Percentiles rank a stretch among this genome's conserved stretches.
phyloP scores from a whole-genome alignment of 164 flowering plant species.

The Annona squamosa region DNA sequence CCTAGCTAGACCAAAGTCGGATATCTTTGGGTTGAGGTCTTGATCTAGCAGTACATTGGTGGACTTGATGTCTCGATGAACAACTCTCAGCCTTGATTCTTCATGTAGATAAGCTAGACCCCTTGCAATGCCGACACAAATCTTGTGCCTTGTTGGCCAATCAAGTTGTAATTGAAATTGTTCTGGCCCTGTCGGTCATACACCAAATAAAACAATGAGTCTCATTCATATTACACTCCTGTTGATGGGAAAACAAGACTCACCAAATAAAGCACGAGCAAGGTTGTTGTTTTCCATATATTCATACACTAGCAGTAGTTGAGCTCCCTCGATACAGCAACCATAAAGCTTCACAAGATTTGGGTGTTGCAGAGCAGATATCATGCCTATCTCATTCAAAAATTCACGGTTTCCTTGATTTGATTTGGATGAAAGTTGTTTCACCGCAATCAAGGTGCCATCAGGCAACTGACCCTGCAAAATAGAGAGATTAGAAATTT shows the following conservation, averaged over 20 bases:
- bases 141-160: slow-evolving; percentile 53
- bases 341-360: slow-evolving; percentile 51
- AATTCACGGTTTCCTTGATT: slow-evolving; percentile 63
- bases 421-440: slow-evolving; percentile 53
- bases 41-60: slow-evolving; percentile 55
- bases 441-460: slow-evolving; percentile 49
- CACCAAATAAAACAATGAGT: neutral
- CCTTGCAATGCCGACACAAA: slow-evolving; percentile 52
- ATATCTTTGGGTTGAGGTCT: slow-evolving; percentile 52
- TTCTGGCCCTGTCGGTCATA: slow-evolving; percentile 26
- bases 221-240: too few relatives aligned
- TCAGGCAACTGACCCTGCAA: slow-evolving; percentile 24
- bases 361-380: slow-evolving; percentile 52
- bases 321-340: slow-evolving; percentile 46
- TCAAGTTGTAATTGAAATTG: slow-evolving; percentile 27
- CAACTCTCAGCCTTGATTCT: slow-evolving; percentile 57
- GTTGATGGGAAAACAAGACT: neutral
- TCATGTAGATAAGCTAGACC: slow-evolving; percentile 63
- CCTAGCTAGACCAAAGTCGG: slow-evolving; percentile 66
- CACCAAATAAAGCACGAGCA: slow-evolving; percentile 46
- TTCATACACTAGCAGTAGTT: slow-evolving; percentile 44
- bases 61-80: slow-evolving; percentile 64
- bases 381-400: slow-evolving; percentile 51
- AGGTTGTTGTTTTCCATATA: slow-evolving; percentile 53
- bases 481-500: neutral